phyloP scores from a whole-genome alignment of 805 yeast species.

The Candida silvicultrix region DNA sequence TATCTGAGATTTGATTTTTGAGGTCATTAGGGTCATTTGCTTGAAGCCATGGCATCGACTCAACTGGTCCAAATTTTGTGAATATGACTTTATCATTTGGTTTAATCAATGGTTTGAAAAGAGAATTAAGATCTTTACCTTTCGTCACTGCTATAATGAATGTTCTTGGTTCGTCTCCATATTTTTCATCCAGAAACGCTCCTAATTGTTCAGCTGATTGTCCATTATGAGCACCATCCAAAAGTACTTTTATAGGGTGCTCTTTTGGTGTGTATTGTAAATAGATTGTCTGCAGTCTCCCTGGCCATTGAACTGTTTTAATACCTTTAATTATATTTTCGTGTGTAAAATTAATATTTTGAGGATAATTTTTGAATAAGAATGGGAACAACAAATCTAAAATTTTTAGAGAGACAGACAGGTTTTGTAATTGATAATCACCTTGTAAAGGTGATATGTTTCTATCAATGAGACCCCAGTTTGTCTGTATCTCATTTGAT shows the following conservation, averaged over 20 bases:
- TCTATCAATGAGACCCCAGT: constrained; percentile 26
- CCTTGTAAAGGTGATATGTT: constrained; percentile 57
- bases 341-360: constrained; percentile 23
- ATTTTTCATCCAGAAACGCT: constrained; percentile 35
- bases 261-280: constrained; percentile 20
- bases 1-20: constrained; percentile 16
- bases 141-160: constrained; percentile 72
- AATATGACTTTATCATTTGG: constrained; percentile 52
- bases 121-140: constrained; percentile 54
- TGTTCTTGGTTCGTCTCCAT: constrained; percentile 18
- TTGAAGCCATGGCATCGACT: constrained; percentile 91
- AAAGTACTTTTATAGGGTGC: constrained; percentile 31
- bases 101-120: constrained; percentile 45
- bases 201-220: constrained; percentile 75
- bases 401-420: constrained; percentile 60
- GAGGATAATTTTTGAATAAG: constrained; percentile 19
- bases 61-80: constrained; percentile 63
- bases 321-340: constrained; percentile 46
- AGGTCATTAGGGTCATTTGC: constrained; percentile 31
- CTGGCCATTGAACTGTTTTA: constrained; percentile 68
- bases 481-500: constrained; percentile 19
- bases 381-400: constrained; percentile 30
- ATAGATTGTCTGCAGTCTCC: constrained; percentile 59
- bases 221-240: constrained; percentile 94
- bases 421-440: constrained; percentile 62